Conservation (phyloP, 2,329 filamentous ascomycete genomes). For the Fusarium sp. region DNA sequence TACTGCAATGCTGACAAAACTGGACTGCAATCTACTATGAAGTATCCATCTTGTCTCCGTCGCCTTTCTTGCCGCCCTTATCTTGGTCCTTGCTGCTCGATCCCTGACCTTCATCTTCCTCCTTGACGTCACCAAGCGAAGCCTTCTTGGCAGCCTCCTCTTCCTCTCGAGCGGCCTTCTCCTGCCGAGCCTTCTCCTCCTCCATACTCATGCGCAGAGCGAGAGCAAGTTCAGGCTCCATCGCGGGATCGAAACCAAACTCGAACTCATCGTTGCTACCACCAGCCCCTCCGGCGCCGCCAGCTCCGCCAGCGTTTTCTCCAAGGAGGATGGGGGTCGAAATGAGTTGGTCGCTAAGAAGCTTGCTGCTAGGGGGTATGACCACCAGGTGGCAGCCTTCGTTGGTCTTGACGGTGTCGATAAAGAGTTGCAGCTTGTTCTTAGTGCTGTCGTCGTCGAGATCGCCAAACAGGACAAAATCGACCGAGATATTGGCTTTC, state of each 20-base stretch:
- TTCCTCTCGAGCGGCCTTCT: slow-evolving; percentile 84
- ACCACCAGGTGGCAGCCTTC: slow-evolving; percentile 93
- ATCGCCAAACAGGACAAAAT: slow-evolving; percentile 96
- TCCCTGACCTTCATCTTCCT: slow-evolving; percentile 73
- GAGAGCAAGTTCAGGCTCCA: slow-evolving; percentile 94
- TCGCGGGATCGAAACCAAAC: slow-evolving; percentile 89
- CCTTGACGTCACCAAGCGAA: slow-evolving; percentile 83
- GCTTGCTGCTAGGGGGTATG: slow-evolving; percentile 89
- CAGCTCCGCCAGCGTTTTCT: slow-evolving; percentile 73
- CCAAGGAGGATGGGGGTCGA: slow-evolving; percentile 90
- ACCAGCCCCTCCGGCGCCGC: slow-evolving; percentile 69
- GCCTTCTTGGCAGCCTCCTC: slow-evolving; percentile 80
- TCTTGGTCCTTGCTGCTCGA: slow-evolving; percentile 77
- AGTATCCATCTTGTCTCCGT: slow-evolving; percentile 87
- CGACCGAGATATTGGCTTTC: slow-evolving; percentile 94
- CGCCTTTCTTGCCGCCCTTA: slow-evolving; percentile 76
- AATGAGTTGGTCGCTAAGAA: slow-evolving; percentile 92
- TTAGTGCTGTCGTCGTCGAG: slow-evolving; percentile 88
- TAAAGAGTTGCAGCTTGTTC: slow-evolving; percentile 94
- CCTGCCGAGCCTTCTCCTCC: slow-evolving; percentile 94
- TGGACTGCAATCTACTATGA: slow-evolving; percentile 62
- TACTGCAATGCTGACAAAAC: slow-evolving; percentile 51
- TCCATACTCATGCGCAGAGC: slow-evolving; percentile 98
- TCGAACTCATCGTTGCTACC: slow-evolving; percentile 74
- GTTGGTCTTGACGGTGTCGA: slow-evolving; percentile 89